Percentiles rank a stretch among this genome's conserved stretches.
phyloP scores from a whole-genome alignment of 2,329 filamentous ascomycete species.

The Lanzia echinophila region DNA sequence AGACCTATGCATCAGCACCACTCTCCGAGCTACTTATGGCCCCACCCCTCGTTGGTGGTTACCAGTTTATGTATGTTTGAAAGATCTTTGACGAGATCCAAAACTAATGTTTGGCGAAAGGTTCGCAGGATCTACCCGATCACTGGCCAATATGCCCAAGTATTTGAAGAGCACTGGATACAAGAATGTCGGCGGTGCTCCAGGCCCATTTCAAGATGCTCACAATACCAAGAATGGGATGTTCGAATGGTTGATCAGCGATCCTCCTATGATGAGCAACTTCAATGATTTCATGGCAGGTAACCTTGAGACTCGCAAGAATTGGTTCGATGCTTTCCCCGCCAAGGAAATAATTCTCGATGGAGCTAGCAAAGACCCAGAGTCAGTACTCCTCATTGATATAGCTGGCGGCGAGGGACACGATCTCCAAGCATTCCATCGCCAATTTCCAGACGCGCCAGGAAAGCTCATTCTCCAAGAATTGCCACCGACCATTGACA shows the following conservation, averaged over 20 bases:
- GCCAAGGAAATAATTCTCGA: background rate
- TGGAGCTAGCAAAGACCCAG: background rate
- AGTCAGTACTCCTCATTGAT: slow-evolving; percentile 1
- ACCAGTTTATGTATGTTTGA: background rate
- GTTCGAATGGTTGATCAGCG: background rate
- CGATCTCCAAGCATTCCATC: slow-evolving; percentile 10
- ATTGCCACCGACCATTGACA: slow-evolving; percentile 12
- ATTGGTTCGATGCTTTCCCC: background rate
- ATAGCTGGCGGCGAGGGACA: slow-evolving; percentile 7
- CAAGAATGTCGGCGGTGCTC: background rate
- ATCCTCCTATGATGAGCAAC: background rate
- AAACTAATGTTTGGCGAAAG: background rate
- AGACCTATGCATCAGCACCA: background rate
- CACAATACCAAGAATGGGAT: background rate
- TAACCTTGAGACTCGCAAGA: background rate
- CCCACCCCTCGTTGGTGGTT: background rate
- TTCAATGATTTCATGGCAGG: background rate
- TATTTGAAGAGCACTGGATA: background rate
- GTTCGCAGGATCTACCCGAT: background rate
- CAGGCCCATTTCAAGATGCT: background rate
- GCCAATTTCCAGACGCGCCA: background rate
- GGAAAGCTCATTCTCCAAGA: slow-evolving; percentile 20
- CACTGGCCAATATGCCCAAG: background rate
- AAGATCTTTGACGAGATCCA: background rate
- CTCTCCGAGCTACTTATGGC: background rate